These are phyloP conservation scores for Suillus clintonianus DNA, from an alignment of 768 basidiomycete genomes.

Conservation along the genomic window DNA sequence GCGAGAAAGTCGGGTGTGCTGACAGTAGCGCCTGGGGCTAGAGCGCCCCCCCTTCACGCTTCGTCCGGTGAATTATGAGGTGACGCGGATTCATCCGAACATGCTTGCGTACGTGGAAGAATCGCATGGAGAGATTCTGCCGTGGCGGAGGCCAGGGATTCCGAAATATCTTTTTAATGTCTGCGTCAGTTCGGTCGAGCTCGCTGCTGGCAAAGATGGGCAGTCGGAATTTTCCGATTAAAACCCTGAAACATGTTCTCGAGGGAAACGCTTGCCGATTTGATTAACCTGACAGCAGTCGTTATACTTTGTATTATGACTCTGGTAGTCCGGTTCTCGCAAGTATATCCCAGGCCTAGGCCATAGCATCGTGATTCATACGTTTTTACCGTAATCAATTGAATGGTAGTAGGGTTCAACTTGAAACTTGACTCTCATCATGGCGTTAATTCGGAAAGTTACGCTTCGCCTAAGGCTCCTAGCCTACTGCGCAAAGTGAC, in stretches of 20 bases:
- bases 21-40: too few species aligned
- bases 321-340: background rate
- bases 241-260: background rate
- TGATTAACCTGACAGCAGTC: background rate
- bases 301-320: background rate
- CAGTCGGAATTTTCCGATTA: background rate
- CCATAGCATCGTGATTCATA: background rate
- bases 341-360: background rate
- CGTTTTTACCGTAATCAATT: background rate
- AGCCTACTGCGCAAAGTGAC: background rate
- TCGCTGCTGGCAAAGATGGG: too few species aligned
- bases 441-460: too few species aligned
- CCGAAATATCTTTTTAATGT: too few species aligned
- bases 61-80: background rate
- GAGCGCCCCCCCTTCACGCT: too few species aligned
- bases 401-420: background rate
- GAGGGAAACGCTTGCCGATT: background rate
- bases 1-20: background rate
- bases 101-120: too few species aligned
- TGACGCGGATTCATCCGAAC: background rate
- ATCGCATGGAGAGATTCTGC: background rate
- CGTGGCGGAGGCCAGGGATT: background rate
- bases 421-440: too few species aligned
- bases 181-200: too few species aligned
- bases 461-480: background rate